Evolutionary conservation across 2,329 filamentous ascomycete species (phyloP).

Genomic region (Beauveria scarabaeidicola): DNA sequence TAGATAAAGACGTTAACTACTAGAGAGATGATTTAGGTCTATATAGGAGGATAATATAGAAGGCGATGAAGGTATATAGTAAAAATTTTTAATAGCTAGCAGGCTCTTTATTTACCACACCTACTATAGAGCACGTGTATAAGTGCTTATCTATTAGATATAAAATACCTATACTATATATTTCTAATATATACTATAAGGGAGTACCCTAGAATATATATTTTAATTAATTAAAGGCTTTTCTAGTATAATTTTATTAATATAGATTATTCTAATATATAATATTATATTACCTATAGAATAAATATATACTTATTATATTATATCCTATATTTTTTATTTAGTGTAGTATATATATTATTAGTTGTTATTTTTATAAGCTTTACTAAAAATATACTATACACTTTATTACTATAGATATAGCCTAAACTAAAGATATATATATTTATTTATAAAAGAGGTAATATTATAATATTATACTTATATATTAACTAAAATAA

Average conservation of each 20-base stretch:
- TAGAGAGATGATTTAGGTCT: neutral
- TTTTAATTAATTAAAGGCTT: neutral
- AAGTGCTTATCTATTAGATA: neutral
- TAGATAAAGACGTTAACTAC: neutral
- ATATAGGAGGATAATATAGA: neutral
- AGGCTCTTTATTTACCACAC: neutral
- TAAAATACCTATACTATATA: neutral
- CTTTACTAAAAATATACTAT: neutral
- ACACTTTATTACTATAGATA: neutral
- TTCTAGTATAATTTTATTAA: neutral
- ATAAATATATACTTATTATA: neutral
- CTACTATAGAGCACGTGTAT: neutral
- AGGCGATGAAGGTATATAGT: neutral
- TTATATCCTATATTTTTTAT: neutral
- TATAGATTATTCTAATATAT: too few relatives aligned
- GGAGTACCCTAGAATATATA: neutral
- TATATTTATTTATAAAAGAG: neutral
- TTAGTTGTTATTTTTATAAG: neutral
- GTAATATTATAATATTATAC: neutral
- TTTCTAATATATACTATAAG: neutral
- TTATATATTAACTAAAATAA: neutral
- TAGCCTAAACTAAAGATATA: neutral
- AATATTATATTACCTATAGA: neutral
- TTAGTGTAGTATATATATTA: neutral
- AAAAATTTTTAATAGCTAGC: neutral